Evolutionary conservation across 2,329 filamentous ascomycete species (phyloP), one percentile per base, ranked within the genome.

Genomic region (Stagonosporopsis cucurbitacearum): DNA sequence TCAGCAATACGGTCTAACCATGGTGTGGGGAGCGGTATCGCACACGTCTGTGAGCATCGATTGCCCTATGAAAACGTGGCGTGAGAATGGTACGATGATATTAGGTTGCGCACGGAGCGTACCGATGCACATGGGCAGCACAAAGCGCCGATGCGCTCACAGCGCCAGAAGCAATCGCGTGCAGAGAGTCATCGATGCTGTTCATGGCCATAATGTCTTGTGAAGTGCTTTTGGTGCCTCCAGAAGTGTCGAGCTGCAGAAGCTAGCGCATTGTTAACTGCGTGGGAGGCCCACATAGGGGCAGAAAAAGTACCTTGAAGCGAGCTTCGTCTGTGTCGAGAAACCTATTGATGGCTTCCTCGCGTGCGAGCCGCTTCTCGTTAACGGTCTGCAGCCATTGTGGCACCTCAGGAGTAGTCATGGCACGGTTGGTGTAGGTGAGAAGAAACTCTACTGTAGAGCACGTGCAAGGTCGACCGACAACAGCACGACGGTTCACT

Each of bases 11-110:
- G 23, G 39, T 20, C n/a, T 8, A 36, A 25, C 12, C 12, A 35
- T 22, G 19, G 20, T 2, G 47, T 30, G 22, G 33, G 49, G 28
- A 40, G 28, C 48, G 57, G 51, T 46, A 53, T 52, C 32, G 58
- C 74, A 74, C 71, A 39, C 49, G 62, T 50, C 51, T 52, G 57
- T 74, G 71, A 52, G 71, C 72, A 49, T 63, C 56, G 40, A 73
- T 60, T 17, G 71, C 68, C 40, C 71, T 73, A 60, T 17, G 19
- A 40, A 42, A 57, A 36, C 20, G 52, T 74, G 68, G 71, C 66
- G 73, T 75, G 73, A 75, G 71, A 60, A 70, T 73, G 62, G 58
- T 45, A 64, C 61, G 66, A 73, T 58, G 17, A 30, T 23, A 32
- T 39, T 37, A 37, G 40, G 42, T 40, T 32, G 37, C 42, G 43